These are phyloP conservation scores for Marchantia paleacea DNA, from an alignment of 225 moss, liverwort and hornwort species.

Conservation along the genomic window DNA sequence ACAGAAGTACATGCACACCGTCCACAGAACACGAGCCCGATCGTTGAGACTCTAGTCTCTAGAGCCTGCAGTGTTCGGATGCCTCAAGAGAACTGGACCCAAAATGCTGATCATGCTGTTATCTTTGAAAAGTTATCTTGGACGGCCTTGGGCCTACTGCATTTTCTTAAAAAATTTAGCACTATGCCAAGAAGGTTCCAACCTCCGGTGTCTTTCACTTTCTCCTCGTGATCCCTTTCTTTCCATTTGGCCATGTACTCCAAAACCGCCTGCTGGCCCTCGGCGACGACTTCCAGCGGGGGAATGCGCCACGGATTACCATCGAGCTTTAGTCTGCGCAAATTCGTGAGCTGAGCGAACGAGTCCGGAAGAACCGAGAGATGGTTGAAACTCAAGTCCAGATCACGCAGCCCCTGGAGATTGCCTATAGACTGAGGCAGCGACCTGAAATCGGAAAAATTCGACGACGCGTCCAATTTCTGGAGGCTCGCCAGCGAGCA, in stretches of 20 bases:
- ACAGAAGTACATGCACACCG: not conserved
- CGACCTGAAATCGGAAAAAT: conserved; percentile 61
- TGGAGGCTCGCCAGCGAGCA: conserved; percentile 59
- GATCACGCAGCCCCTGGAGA: conserved; percentile 69
- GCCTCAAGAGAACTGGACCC: not conserved
- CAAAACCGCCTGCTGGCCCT: conserved; percentile 43
- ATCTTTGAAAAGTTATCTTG: conserved; percentile 21
- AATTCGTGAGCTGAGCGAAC: conserved; percentile 69
- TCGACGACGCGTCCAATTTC: conserved; percentile 75
- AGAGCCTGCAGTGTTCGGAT: not conserved
- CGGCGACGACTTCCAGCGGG: conserved; percentile 53
- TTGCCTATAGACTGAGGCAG: conserved; percentile 73
- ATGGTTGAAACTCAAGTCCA: conserved; percentile 65
- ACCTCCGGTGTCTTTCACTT: conserved; percentile 31
- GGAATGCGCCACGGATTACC: conserved; percentile 61
- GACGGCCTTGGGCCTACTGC: conserved; percentile 24
- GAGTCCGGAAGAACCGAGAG: conserved; percentile 63
- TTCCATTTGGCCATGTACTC: conserved; percentile 50
- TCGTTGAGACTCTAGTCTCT: not conserved
- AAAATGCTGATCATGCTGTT: conserved; percentile 25
- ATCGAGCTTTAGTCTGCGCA: conserved; percentile 64
- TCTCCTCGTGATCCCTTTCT: conserved; percentile 50
- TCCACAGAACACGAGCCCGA: conserved; percentile 2
- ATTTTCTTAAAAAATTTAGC: conserved; percentile 25
- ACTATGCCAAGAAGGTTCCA: conserved; percentile 44